phyloP scores from a whole-genome alignment of 805 yeast genomes.

The Metschnikowia noctiluminum region DNA sequence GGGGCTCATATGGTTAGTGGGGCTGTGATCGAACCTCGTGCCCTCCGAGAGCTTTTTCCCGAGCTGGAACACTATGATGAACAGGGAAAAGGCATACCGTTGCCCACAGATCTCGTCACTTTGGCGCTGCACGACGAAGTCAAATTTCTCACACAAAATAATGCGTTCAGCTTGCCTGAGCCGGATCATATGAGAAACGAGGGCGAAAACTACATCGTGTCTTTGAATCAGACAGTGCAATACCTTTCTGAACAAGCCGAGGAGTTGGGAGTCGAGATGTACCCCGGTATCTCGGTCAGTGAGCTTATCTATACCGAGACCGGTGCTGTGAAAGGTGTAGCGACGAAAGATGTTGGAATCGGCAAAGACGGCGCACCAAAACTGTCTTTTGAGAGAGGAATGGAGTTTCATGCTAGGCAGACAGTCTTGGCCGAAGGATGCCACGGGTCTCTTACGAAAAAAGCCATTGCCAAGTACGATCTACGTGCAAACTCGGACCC shows the following conservation, averaged over 20 bases:
- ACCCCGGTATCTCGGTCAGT: constrained; percentile 84
- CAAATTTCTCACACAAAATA: constrained; percentile 60
- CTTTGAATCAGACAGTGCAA: constrained; percentile 76
- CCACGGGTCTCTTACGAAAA: constrained; percentile 88
- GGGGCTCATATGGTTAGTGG: constrained; percentile 93
- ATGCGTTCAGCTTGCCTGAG: constrained; percentile 75
- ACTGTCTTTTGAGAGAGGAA: constrained; percentile 86
- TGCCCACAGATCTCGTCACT: constrained; percentile 77
- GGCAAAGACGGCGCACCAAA: constrained; percentile 72
- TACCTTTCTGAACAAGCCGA: constrained; percentile 87
- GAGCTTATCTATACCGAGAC: constrained; percentile 62
- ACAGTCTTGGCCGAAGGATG: constrained; percentile 98
- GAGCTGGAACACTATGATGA: constrained; percentile 52
- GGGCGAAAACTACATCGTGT: constrained; percentile 80
- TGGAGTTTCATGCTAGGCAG: constrained; percentile 91
- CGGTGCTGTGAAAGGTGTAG: constrained; percentile 78
- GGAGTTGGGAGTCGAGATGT: constrained; percentile 88
- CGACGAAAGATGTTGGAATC: constrained; percentile 91
- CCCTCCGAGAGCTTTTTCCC: constrained; percentile 79
- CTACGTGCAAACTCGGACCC: constrained; percentile 62
- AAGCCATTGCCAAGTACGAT: constrained; percentile 64
- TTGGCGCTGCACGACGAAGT: constrained; percentile 71
- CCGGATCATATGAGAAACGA: constrained; percentile 87
- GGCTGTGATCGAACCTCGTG: constrained; percentile 89
- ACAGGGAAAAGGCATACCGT: constrained; percentile 59